A percentile compares a stretch with the other conserved stretches of the same genome.
Evolutionary conservation across 441 rosid genomes (phyloP).

Genomic region (Adansonia madagascariensis): DNA sequence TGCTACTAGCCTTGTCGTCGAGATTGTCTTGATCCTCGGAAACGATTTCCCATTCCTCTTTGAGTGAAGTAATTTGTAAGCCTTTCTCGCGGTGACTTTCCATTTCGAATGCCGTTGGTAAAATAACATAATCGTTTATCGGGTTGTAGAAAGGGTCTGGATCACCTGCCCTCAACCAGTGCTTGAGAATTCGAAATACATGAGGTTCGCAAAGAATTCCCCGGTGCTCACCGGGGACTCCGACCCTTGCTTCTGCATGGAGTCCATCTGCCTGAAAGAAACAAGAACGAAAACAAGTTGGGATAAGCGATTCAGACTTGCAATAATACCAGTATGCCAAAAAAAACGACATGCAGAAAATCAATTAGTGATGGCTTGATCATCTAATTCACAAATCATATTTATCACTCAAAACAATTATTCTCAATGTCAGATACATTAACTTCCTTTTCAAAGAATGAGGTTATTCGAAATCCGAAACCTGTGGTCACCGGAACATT

Average conservation of each 20-base stretch:
- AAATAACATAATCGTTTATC: conserved; percentile 77
- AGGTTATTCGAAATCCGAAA: background rate
- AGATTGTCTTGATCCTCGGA: conserved; percentile 40
- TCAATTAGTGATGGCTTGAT: background rate
- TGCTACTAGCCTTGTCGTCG: conserved; percentile 18
- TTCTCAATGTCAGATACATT: background rate
- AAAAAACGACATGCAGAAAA: background rate
- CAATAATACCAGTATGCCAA: background rate
- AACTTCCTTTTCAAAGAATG: background rate
- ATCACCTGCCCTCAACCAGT: conserved; percentile 85
- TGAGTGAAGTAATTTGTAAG: conserved; percentile 71
- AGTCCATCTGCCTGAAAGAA: conserved; percentile 82
- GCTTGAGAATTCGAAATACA: conserved; percentile 78
- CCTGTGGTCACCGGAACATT: background rate
- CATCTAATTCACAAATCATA: background rate
- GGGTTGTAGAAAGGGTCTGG: conserved; percentile 91
- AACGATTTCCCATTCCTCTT: conserved; percentile 89
- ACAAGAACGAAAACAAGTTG: background rate
- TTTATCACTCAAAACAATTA: background rate
- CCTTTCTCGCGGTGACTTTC: conserved; percentile 64
- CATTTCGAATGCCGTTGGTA: conserved; percentile 72
- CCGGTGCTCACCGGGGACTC: conserved; percentile 90
- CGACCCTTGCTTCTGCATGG: conserved; percentile 89
- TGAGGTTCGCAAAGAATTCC: conserved; percentile 88
- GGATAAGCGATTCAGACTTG: no score